Conservation (phyloP, 768 basidiomycete genomes). For the Chalciporus sphaerocephalus region DNA sequence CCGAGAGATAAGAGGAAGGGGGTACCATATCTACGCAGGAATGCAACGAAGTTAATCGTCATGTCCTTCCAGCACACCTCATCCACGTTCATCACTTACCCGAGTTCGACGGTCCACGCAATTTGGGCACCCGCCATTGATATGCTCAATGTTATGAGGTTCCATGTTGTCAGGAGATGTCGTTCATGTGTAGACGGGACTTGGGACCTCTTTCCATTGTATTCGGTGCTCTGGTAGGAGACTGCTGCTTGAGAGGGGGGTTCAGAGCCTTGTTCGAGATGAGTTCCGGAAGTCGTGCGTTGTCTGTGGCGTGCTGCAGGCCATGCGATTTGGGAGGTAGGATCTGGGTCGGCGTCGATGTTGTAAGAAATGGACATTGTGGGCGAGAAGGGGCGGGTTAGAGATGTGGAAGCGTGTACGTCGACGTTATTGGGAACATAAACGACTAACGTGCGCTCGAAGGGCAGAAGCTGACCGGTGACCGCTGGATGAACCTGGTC, state of each 20-base stretch:
- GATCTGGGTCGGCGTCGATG: conserved; percentile 59
- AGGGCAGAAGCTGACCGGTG: too few relatives aligned
- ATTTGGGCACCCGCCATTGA: conserved; percentile 95
- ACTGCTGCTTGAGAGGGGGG: conserved; percentile 18
- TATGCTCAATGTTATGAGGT: conserved; percentile 77
- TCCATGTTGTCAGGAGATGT: conserved; percentile 47
- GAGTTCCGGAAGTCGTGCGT: conserved; percentile 21
- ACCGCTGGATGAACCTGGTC: too few relatives aligned
- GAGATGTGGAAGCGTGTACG: not conserved
- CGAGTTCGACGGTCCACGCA: conserved; percentile 93
- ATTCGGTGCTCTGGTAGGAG: conserved; percentile 32
- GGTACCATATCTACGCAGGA: conserved; percentile 75
- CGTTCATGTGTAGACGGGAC: conserved; percentile 22
- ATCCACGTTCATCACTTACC: conserved; percentile 46
- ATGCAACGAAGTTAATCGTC: conserved; percentile 3
- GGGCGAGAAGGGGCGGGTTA: conserved; percentile 5
- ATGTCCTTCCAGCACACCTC: not conserved
- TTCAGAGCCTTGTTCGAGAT: conserved; percentile 21
- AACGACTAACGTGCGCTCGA: conserved; percentile 2
- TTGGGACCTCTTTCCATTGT: conserved; percentile 23
- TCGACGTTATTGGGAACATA: conserved; percentile 9
- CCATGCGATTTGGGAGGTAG: conserved; percentile 79
- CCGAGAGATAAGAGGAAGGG: conserved; percentile 82
- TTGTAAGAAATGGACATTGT: conserved; percentile 59
- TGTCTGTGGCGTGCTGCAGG: conserved; percentile 44